These are phyloP conservation scores for Venturia aucupariae DNA, from an alignment of 2,329 filamentous ascomycete genomes.

Conservation along the genomic window DNA sequence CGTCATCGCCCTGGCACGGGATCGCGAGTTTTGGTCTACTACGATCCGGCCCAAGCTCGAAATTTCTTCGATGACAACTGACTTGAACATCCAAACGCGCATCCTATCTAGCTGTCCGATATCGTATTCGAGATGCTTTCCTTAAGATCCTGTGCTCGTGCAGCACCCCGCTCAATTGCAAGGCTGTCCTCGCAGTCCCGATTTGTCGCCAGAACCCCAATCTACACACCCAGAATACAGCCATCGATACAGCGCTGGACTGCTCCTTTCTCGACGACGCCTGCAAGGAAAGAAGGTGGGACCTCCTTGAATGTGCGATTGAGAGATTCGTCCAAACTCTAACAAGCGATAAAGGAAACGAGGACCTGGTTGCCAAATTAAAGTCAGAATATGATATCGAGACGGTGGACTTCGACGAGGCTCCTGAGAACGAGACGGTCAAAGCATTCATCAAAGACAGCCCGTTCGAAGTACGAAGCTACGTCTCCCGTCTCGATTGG, in stretches of 20 bases:
- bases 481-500: not conserved
- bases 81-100: not conserved
- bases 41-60: not conserved
- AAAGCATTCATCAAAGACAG: conserved; percentile 83
- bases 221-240: conserved; percentile 23
- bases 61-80: not conserved
- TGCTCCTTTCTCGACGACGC: conserved; percentile 36
- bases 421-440: conserved; percentile 63
- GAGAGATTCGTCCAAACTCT: not conserved
- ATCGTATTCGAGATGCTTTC: conserved; percentile 30
- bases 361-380: conserved; percentile 79
- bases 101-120: not conserved
- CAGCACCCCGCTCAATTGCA: conserved; percentile 33
- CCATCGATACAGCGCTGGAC: conserved; percentile 11
- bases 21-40: too few relatives aligned
- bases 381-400: conserved; percentile 77
- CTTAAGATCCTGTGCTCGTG: conserved; percentile 36
- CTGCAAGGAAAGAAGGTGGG: conserved; percentile 17
- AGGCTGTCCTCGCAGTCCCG: conserved; percentile 29
- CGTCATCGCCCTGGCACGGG: not conserved
- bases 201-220: conserved; percentile 15
- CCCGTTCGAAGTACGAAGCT: conserved; percentile 57
- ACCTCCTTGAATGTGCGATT: not conserved
- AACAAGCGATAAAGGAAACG: conserved; percentile 37
- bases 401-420: conserved; percentile 64